A percentile compares a stretch with the other conserved stretches of the same genome.
These are phyloP conservation scores for Aspergillus steynii DNA, from an alignment of 495 filamentous ascomycete species.

Conservation along the genomic window DNA sequence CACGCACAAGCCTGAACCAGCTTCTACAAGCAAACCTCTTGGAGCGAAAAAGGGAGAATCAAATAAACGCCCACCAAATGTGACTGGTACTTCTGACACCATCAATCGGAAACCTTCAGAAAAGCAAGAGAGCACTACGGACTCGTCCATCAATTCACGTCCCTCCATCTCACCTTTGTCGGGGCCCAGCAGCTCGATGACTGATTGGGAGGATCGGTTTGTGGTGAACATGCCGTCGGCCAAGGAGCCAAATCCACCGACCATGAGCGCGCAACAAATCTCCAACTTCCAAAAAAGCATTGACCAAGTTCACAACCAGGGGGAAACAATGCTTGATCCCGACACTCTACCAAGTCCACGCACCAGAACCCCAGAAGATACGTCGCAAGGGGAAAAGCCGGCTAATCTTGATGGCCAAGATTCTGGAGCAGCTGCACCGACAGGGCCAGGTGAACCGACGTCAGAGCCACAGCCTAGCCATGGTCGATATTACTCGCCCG, in stretches of 20 bases:
- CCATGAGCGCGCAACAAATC: conserved; percentile 42
- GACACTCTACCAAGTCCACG: conserved; percentile 36
- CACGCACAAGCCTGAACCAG: neutral
- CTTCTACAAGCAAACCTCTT: neutral
- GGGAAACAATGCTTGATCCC: conserved; percentile 32
- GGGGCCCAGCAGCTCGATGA: conserved; percentile 32
- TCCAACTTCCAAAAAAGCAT: conserved; percentile 43
- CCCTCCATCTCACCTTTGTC: conserved; percentile 39
- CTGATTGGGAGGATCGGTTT: conserved; percentile 47
- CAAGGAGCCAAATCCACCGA: conserved; percentile 44
- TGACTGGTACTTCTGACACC: conserved; percentile 15
- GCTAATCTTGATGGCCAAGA: conserved; percentile 25
- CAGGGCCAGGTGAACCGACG: conserved; percentile 11
- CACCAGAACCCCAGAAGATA: conserved; percentile 29
- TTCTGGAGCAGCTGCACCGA: conserved; percentile 10
- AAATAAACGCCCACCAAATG: neutral
- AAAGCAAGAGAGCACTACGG: conserved; percentile 25
- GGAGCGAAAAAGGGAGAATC: conserved; percentile 22
- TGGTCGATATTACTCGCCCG: conserved; percentile 41
- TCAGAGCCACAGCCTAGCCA: conserved; percentile 6
- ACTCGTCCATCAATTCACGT: conserved; percentile 33
- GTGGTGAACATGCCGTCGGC: conserved; percentile 50
- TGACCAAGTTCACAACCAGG: conserved; percentile 32
- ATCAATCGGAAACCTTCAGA: conserved; percentile 21
- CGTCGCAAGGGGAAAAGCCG: conserved; percentile 14